Evolutionary conservation across 768 basidiomycete genomes (phyloP), one percentile per base, ranked within the genome.

Genomic region (Phaffia australis): DNA sequence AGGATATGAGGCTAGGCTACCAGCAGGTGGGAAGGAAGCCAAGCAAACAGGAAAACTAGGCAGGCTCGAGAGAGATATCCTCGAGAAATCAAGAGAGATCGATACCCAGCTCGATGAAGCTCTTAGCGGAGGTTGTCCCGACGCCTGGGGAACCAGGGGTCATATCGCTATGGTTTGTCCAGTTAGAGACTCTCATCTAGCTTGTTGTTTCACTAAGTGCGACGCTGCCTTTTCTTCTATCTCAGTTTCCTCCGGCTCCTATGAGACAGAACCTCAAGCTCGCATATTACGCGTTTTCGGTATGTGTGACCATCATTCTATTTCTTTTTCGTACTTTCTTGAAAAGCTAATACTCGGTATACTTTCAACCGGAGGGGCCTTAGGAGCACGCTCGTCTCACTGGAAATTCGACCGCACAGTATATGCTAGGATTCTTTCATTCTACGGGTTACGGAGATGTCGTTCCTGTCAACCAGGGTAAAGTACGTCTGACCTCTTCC

Each of bases 351-450:
- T 64, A n/a, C 29, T 63, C 69, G 48, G 48, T 6, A 29, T 27
- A 35, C 25, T 15, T 27, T 7, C 18, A 77, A 83, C n/a, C 81
- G 83, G 1, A 85, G 86, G 73, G 6, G 1, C 8, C 42, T 6
- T 75, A 78, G 3, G 73, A 77, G 3, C 88, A 91, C 58, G 87
- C 87, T 0, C 77, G 80, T 32, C 71, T 78, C 29, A 87, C 87
- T 0, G 90, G 92, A 27, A 88, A 92, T 71, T 85, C 90, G 1
- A 83, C 89, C 3, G 88, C 93, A 0, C 93, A 98, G 76, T 82
- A 88, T 11, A 79, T 85, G 69, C 77, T 94, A 16, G 92, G 84
- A 0, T 95, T 97, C 81, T 88, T 97, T 74, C 78, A 95, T 72
- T 82, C 90, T 11, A 87, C 90, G 0, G 93, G 92, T 3, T 94